A percentile compares a stretch with the other conserved stretches of the same genome.
Conservation (phyloP, 768 basidiomycete genomes). For the Pholiota microspora region DNA sequence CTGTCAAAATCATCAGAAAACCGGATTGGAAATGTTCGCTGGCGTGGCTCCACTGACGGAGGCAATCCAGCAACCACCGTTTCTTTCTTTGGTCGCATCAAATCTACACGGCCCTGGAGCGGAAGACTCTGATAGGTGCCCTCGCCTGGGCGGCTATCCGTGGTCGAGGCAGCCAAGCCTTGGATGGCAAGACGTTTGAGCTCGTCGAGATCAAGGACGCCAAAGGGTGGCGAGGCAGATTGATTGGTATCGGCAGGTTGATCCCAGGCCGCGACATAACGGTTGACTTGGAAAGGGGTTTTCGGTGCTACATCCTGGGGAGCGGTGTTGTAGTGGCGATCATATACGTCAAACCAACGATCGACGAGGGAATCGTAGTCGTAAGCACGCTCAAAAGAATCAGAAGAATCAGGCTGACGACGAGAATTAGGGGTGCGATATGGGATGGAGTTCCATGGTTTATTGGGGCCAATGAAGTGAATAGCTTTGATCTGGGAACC, state of each 20-base stretch:
- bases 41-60: slow-evolving; percentile 14
- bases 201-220: slow-evolving; percentile 56
- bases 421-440: slow-evolving; percentile 59
- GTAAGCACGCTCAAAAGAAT: slow-evolving; percentile 49
- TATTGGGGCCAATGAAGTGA: slow-evolving; percentile 95
- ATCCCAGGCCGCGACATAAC: slow-evolving; percentile 80
- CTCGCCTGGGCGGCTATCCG: slow-evolving; percentile 35
- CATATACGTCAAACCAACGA: slow-evolving; percentile 90
- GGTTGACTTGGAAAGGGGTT: slow-evolving; percentile 58
- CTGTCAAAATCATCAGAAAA: slow-evolving; percentile 18
- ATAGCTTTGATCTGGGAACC: slow-evolving; percentile 83
- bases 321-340: slow-evolving; percentile 82
- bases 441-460: slow-evolving; percentile 85
- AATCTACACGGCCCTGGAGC: slow-evolving; percentile 83
- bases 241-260: slow-evolving; percentile 25
- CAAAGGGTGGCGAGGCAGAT: slow-evolving; percentile 6
- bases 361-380: slow-evolving; percentile 82
- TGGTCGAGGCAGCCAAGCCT: slow-evolving; percentile 40
- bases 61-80: slow-evolving; percentile 13
- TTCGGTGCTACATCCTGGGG: slow-evolving; percentile 43
- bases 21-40: slow-evolving; percentile 19
- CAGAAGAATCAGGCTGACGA: slow-evolving; percentile 23
- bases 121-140: slow-evolving; percentile 83
- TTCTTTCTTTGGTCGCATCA: slow-evolving; percentile 61
- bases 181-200: slow-evolving; percentile 61